Base-by-base conservation (phyloP, 1,139 yeast genomes). In the Taphrina populina region DNA sequence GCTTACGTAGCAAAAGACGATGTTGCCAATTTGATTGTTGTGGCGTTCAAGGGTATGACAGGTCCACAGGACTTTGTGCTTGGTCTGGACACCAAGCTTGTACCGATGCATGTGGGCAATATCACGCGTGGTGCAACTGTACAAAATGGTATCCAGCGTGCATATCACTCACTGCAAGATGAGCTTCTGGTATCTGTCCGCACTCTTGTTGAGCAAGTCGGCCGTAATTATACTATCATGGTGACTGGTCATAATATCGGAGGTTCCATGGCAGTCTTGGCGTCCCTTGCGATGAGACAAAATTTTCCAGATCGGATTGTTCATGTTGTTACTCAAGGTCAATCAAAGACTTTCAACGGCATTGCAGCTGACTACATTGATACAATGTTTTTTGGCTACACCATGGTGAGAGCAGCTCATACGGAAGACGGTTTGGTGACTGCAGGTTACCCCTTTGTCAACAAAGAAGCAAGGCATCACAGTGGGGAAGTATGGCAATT, bases 401-500 rank as follows among this genome's bases (percentile, higher is more conserved):
- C 13, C 30, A 37, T 49, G 54, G 21, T 49, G 20, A 21, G 54
- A 7, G 54, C 54, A 20, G 54, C 39, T 11, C 54, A 49, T 15
- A 13, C 46, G 5, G 33, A 30, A n/a, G 54, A 49, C 32, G 46
- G 54, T 17, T 21, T 49, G 10, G 40, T 46, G 20, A 21, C 35
- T 19, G 46, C 40, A 10, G 44, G 32, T 24, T 29, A 23, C 1
- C 46, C 46, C n/a, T 49, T 26, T 8, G 46, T 39, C 46, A 43
- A 43, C 15, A 29, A n/a, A 1, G 47, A 43, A 8, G 47, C 47
- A 2, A 6, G 6, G 2, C 54, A 49, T 24, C 54, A 49, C 33
- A 10, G 44, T 3, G 46, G 46, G n/a, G 54, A 49, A 30, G 41
- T 49, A 2, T 49, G 54, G 54, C 54, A 49, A n/a, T 49, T 37